A percentile compares a stretch with the other conserved stretches of the same genome.
phyloP scores from a whole-genome alignment of 305 asterid genomes.

The Rubia occidens region DNA sequence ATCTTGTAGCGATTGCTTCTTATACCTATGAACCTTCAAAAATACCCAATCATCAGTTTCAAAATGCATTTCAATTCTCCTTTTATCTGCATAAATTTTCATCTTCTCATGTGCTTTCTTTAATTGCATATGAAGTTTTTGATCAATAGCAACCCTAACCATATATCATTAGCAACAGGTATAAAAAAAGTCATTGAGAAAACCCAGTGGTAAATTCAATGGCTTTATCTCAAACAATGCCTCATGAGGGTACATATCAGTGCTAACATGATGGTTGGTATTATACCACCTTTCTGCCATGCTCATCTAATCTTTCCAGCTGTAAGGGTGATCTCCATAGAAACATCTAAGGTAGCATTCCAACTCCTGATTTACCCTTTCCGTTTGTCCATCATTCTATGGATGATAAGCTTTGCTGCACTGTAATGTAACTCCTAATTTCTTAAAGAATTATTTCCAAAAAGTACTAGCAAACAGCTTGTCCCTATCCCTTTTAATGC shows the following conservation, averaged over 20 bases:
- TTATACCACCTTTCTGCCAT: too few relatives aligned
- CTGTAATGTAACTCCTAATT: neutral
- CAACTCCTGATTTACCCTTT: too few relatives aligned
- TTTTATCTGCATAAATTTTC: neutral
- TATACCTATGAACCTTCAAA: neutral
- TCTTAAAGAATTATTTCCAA: neutral
- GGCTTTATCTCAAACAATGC: neutral
- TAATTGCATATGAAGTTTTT: neutral
- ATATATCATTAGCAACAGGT: neutral
- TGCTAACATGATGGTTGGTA: too few relatives aligned
- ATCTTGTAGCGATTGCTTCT: neutral
- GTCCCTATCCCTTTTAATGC: neutral
- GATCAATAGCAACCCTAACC: neutral
- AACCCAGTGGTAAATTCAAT: neutral
- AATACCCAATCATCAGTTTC: neutral
- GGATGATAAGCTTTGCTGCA: neutral
- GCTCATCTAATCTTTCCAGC: too few relatives aligned
- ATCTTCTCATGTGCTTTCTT: neutral
- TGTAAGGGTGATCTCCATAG: too few relatives aligned
- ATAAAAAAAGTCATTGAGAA: neutral
- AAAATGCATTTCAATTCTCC: neutral
- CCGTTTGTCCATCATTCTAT: neutral
- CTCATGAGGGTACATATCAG: neutral
- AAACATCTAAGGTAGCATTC: too few relatives aligned
- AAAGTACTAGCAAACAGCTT: neutral